Conservation (phyloP, 1,284 basidiomycete species). For the Papiliotrema fonsecae region DNA sequence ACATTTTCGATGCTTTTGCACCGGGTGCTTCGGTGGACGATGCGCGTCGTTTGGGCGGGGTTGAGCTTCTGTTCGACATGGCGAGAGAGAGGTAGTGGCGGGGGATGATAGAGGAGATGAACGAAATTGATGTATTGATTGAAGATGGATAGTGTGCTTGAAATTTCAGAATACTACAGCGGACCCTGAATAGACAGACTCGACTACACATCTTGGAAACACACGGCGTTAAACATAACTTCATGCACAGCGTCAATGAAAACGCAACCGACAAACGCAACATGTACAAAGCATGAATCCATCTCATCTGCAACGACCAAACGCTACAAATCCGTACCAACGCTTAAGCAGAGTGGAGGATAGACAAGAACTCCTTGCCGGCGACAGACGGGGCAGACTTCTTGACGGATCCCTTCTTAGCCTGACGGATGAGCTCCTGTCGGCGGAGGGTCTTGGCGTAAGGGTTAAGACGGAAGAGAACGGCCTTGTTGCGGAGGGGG, state of each 20-base stretch:
- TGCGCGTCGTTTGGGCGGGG: slow-evolving; percentile 27
- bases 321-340: slow-evolving; percentile 4
- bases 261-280: too few species aligned
- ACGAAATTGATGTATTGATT: neutral
- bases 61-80: slow-evolving; percentile 17
- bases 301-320: neutral
- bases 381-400: slow-evolving; percentile 54
- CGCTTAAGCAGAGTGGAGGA: slow-evolving; percentile 74
- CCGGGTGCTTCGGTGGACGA: slow-evolving; percentile 11
- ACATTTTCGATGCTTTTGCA: slow-evolving; percentile 40
- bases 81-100: neutral
- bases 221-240: too few species aligned
- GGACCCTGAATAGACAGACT: neutral
- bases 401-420: slow-evolving; percentile 48
- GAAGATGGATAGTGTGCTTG: neutral
- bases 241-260: too few species aligned
- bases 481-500: slow-evolving; percentile 90
- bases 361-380: slow-evolving; percentile 79
- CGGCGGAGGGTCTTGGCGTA: slow-evolving; percentile 92
- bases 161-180: slow-evolving; percentile 12
- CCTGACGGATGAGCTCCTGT: slow-evolving; percentile 62
- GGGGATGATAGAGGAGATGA: neutral
- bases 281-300: slow-evolving; percentile 2
- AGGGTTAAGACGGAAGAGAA: slow-evolving; percentile 98
- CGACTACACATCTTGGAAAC: neutral